Base-by-base conservation (phyloP, 352 stramenopile species). In the Lagenidium sp. region DNA sequence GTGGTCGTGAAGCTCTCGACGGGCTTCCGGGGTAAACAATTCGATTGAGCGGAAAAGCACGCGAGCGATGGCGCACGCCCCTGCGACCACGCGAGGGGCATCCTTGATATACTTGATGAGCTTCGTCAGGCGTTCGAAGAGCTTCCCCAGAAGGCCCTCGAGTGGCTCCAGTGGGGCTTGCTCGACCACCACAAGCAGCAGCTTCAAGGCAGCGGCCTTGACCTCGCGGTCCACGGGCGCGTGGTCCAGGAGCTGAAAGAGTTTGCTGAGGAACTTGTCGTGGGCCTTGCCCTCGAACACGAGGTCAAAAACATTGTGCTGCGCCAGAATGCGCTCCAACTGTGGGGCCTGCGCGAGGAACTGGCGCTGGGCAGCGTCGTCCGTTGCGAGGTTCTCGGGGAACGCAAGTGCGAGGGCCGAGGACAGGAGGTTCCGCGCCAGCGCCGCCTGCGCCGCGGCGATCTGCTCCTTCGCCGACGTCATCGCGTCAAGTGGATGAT, bases 381-480 rank as follows among this genome's bases (percentile, higher is more conserved):
- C 63, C n/a, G 46, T 68, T 18, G 61, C 54, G 24, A 84, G 43
- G 16, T 72, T 57, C n/a, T 75, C 68, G 5, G 74, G 69, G 40
- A 92, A 76, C 30, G 74, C 69, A 4, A 89, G 51, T 39, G 80
- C 68, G 24, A 89, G 63, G 53, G 89, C 57, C 6, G 77, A 89
- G 7, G 76, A 88, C 28, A 93, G 67, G 44, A 90, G 41, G 57
- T 93, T 93, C 52, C 73, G 78, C 37, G 75, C 74, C 39, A 87
- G 63, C 36, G 68, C 60, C 3, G 47, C 51, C 36, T 71, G 60
- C 18, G 51, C 55, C 5, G 56, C 56, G n/a, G 38, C 45, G 21
- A 50, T 38, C 22, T 60, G 53, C 21, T 38, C 25, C 31, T 35
- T 22, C 41, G 44, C 22, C 2, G 29, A 44, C 21, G 37, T 38